Percentiles rank a stretch among this genome's conserved stretches.
Conservation (phyloP, 139 green algal genomes). For the Chlamydomonas incerta region DNA sequence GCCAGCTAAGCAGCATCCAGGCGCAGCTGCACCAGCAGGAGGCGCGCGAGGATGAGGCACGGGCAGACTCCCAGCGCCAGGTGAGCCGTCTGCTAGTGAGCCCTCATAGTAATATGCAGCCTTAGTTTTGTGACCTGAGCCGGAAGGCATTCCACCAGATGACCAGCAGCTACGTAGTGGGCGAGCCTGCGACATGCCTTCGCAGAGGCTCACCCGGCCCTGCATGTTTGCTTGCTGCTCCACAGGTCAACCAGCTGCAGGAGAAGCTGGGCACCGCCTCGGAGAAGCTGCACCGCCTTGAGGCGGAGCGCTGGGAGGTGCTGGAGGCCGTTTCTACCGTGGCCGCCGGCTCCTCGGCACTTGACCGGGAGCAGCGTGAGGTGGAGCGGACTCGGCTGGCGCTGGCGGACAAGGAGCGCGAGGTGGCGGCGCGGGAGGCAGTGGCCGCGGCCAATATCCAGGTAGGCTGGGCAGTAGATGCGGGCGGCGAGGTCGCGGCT, state of each 20-base stretch:
- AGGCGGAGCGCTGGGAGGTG: conserved; percentile 42
- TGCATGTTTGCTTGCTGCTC: not conserved
- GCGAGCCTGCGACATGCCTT: no score
- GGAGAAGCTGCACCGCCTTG: conserved; percentile 10
- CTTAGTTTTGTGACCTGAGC: not conserved
- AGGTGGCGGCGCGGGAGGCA: conserved; percentile 12
- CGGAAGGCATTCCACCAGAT: not conserved
- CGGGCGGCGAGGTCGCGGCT: not conserved
- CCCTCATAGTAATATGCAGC: no score
- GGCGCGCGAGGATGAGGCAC: conserved; percentile 13
- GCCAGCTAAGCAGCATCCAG: not conserved
- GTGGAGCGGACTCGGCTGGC: not conserved
- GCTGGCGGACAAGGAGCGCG: conserved; percentile 15
- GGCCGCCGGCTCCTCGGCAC: not conserved
- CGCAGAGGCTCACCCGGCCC: no score
- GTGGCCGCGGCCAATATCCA: not conserved
- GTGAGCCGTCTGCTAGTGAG: not conserved
- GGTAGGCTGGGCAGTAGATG: not conserved
- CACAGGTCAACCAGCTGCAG: conserved; percentile 25
- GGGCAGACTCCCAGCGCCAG: conserved; percentile 15
- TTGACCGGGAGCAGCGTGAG: conserved; percentile 31
- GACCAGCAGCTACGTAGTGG: not conserved
- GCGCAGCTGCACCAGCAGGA: conserved; percentile 11
- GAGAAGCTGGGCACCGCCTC: not conserved
- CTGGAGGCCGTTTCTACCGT: conserved; percentile 34